phyloP scores from a whole-genome alignment of 2,329 filamentous ascomycete genomes.

The Fusarium sp. region DNA sequence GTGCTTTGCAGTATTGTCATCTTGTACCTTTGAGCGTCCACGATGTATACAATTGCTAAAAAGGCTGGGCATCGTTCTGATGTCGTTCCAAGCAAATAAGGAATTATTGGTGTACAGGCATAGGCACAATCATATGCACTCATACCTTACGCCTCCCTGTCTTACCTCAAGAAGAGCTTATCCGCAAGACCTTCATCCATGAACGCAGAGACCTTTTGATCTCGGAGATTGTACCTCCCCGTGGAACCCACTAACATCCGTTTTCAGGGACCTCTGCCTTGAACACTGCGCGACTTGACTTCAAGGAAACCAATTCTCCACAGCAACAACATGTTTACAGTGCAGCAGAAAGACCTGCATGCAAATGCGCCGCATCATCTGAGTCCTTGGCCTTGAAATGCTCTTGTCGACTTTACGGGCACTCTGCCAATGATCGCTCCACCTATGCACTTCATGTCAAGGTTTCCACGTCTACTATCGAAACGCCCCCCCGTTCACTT shows the following conservation, averaged over 20 bases:
- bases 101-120: not conserved
- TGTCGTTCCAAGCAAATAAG: not conserved
- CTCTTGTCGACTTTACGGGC: constrained; percentile 1
- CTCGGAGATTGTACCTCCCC: constrained; percentile 28
- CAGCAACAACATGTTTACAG: constrained; percentile 20
- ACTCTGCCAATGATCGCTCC: constrained; percentile 13
- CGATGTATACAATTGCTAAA: not conserved
- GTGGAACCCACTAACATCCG: constrained; percentile 17
- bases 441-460: constrained; percentile 11
- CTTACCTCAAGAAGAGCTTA: not conserved
- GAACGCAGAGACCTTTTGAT: constrained; percentile 13
- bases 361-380: constrained; percentile 27
- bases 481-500: constrained; percentile 8
- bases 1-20: not conserved
- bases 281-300: constrained; percentile 1
- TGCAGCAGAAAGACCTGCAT: constrained; percentile 20
- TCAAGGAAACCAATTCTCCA: constrained; percentile 24
- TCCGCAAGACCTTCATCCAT: constrained; percentile 5
- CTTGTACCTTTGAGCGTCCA: not conserved
- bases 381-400: constrained; percentile 37
- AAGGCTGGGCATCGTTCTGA: not conserved
- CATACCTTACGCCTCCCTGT: not conserved
- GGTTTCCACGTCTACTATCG: constrained; percentile 26
- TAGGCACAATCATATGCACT: not conserved
- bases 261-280: constrained; percentile 23